Evolutionary conservation across 202 grass and related monocot genomes (phyloP), one percentile per base, ranked within the genome.

Genomic region (Musa balbisiana): DNA sequence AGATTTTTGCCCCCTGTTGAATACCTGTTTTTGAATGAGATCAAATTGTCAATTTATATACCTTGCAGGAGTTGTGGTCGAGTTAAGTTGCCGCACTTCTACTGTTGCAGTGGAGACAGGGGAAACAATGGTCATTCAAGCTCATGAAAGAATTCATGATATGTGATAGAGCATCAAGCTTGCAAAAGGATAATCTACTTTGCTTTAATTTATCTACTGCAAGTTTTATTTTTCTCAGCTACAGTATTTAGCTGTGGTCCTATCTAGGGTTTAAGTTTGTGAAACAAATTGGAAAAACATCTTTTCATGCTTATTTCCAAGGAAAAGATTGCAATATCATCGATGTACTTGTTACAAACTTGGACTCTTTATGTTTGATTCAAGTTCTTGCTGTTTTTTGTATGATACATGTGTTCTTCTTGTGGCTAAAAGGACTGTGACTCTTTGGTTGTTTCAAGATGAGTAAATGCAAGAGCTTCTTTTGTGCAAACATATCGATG

Each of bases 81-180:
- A 73, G 93, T 97, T 59, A 97, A 93, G 73, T 84, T 97, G 25
- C 93, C 93, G 3, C 90, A 93, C 51, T 97, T 91, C 82, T 97
- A 89, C 73, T 97, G 93, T 21, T 97, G 90, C 81, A 93, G 93
- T 2, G 93, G 90, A 51, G 89, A 93, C 63, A 91, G 29, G 84
- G 88, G 85, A 66, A 91, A 51, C 60, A 16, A 70, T 13, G 43
- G 70, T 2, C 66, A 71, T 9, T 83, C 74, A 0, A 85, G 80
- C 73, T 92, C 56, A 73, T 89, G 62, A 81, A 33, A 71, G 17
- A 71, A 71, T 25, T 65, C 23, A 11, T 65, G 23, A 11, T 43
- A 12, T 26, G 62, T 65, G 63, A 65, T 27, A 12, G 21, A 65
- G 24, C 10, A 65, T 26, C 23, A 65, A 65, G 63, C 23, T 65